Percentiles rank a stretch among this genome's conserved stretches.
Evolutionary conservation across 352 stramenopile species (phyloP).

Genomic region (Elongisporangium undulatum): DNA sequence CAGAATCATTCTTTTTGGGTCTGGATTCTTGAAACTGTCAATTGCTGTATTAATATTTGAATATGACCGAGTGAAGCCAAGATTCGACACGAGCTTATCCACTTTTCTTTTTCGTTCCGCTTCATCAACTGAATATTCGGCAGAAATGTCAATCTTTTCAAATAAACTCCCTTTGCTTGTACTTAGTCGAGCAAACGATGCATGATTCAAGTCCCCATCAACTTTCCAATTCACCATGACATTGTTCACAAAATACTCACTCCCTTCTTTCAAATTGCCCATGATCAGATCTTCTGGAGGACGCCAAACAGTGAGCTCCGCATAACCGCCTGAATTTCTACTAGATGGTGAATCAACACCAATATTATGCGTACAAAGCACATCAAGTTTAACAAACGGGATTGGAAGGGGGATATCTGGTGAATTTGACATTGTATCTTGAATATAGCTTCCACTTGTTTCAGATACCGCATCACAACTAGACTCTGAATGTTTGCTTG

Average conservation of each 20-base stretch:
- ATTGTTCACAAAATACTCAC: conserved; percentile 54
- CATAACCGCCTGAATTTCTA: conserved; percentile 13
- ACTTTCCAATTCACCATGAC: conserved; percentile 69
- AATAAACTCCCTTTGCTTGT: conserved; percentile 58
- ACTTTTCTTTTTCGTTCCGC: not conserved
- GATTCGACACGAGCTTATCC: not conserved
- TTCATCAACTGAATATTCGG: not conserved
- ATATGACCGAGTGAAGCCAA: not conserved
- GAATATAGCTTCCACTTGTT: not conserved
- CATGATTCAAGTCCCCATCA: conserved; percentile 21
- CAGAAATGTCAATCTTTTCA: conserved; percentile 14
- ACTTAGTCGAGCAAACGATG: conserved; percentile 49
- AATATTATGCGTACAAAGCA: conserved; percentile 47
- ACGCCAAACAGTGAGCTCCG: conserved; percentile 61
- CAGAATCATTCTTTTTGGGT: not conserved
- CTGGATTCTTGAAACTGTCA: not conserved
- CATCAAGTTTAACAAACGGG: conserved; percentile 66
- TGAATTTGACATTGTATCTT: not conserved
- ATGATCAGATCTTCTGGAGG: conserved; percentile 50
- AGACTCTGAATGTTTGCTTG: not conserved
- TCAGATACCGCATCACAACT: not conserved
- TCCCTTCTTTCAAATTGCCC: conserved; percentile 36
- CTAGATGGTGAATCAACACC: conserved; percentile 1
- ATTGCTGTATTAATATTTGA: not conserved
- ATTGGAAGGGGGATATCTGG: conserved; percentile 28